Evolutionary conservation across 495 filamentous ascomycete species (phyloP), one percentile per base, ranked within the genome.

Genomic region (Stereocaulon alpinum): DNA sequence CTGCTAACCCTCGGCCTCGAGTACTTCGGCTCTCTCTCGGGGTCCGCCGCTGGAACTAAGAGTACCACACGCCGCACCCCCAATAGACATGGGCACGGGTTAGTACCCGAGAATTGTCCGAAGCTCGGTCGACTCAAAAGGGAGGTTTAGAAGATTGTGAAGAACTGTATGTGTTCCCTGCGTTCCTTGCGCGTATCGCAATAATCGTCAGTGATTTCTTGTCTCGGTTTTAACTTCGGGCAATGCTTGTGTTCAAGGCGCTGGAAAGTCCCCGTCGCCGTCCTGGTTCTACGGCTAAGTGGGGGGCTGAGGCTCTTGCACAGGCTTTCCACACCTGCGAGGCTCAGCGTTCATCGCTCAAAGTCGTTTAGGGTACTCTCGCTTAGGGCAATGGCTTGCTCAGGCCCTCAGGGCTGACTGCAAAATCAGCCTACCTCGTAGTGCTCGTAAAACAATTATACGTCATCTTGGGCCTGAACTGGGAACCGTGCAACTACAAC

Each of bases 151-250:
- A 24, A 37, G 29, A 37, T 27, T 18, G 2, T 37, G 49, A 52
- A 29, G n/a, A 32, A 32, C 34, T n/a, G 49, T 52, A 27, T 52
- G 49, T 18, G 17, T 17, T 17, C 18, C 27, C 15, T 52, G n/a
- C 18, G 49, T 52, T 52, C 29, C 7, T 52, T 52, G 49, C 49
- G 49, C 49, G 29, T 52, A 29, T 52, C 49, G 49, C 49, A 52
- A 37, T 51, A 32, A 51, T 6, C 29, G 4, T 30, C 32, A 11
- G 11, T 17, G 48, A 34, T 34, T 17, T 51, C 27, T 29, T 37
- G 49, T 52, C 49, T 52, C 49, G 49, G 29, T 9, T 52, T 52
- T 32, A 32, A 52, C 49, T 52, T 52, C 34, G 49, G 49, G 49
- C 30, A 30, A 18, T 52, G 29, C 29, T 32, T 52, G 49, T 52